phyloP scores from a whole-genome alignment of 495 filamentous ascomycete species.

The Lindgomyces ingoldianus region DNA sequence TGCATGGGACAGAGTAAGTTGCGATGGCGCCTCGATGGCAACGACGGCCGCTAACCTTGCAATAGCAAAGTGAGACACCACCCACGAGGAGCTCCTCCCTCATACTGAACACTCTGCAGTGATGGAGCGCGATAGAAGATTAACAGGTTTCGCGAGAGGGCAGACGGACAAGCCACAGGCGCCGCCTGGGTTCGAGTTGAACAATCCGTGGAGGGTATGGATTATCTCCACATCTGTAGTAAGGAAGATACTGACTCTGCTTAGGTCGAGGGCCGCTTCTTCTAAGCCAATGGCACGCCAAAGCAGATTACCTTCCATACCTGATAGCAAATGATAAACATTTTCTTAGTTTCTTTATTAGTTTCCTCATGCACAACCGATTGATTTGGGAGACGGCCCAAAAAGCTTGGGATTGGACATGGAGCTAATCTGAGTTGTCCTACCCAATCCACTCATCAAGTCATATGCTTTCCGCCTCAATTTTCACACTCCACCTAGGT shows the following conservation, averaged over 20 bases:
- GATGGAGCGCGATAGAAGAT: constrained; percentile 91
- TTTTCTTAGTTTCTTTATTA: neutral
- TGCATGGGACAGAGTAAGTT: constrained; percentile 87
- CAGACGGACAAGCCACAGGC: constrained; percentile 79
- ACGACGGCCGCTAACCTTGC: constrained; percentile 47
- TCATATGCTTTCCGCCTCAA: too few relatives aligned
- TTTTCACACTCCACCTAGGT: too few relatives aligned
- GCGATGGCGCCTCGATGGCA: neutral
- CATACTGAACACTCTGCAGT: constrained; percentile 57
- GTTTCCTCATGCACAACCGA: neutral
- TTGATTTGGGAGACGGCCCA: too few relatives aligned
- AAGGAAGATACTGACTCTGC: constrained; percentile 1
- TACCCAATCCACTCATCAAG: too few relatives aligned
- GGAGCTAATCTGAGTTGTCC: too few relatives aligned
- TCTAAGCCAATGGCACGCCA: constrained; percentile 13
- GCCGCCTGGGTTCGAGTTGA: constrained; percentile 87
- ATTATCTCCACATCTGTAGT: neutral
- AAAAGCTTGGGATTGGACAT: too few relatives aligned
- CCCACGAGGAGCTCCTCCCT: constrained; percentile 16
- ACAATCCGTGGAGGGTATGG: constrained; percentile 89
- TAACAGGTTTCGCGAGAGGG: constrained; percentile 83
- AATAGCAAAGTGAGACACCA: constrained; percentile 71
- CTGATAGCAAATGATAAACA: constrained; percentile 1
- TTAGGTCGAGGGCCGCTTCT: constrained; percentile 33
- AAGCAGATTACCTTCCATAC: neutral